Evolutionary conservation across 352 stramenopile species (phyloP), one percentile per base, ranked within the genome.

Genomic region (Pythium phragmiticola): DNA sequence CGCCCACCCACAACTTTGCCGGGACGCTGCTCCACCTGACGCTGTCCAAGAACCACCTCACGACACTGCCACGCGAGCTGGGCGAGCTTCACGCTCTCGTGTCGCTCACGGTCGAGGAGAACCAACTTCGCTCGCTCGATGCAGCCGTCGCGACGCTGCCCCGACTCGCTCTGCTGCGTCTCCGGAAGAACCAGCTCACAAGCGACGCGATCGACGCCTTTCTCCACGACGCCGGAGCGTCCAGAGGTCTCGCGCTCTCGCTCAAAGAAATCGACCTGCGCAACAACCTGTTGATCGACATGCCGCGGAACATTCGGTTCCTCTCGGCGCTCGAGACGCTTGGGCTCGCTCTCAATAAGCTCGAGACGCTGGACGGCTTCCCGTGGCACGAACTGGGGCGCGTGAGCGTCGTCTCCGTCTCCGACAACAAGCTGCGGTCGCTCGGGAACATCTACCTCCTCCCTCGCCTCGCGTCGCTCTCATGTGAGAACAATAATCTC

Each of bases 401-500:
- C 39, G 42, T 81, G 19, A 87, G 69, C 26, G 71, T 92, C n/a
- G 9, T 89, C 33, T 92, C 82, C 47, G 33, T 91, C 43, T 89
- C 84, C 14, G 83, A 94, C 63, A 95, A 95, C 72, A 87, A 85
- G 57, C 66, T 96, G 23, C 66, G 66, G 0, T 85, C 78, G 12
- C 71, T 95, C 13, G 80, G 83, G 21, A 66, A 66, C 0, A 82
- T 95, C 33, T 91, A 89, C 64, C 60, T 83, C n/a, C 58, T 62
- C 0, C 81, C 87, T 28, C 50, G 58, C 12, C 72, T 96, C 17
- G 71, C 75, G 30, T 92, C 82, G 41, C 71, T 96, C 19, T 88
- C 82, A 33, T 82, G 95, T 43, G 82, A 94, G 68, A 95, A 94
- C 75, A 96, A 95, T 60, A 92, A 84, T 47, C 67, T 95, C 30